phyloP scores from a whole-genome alignment of 2,329 filamentous ascomycete species.

The Stagonosporopsis cucurbitacearum region DNA sequence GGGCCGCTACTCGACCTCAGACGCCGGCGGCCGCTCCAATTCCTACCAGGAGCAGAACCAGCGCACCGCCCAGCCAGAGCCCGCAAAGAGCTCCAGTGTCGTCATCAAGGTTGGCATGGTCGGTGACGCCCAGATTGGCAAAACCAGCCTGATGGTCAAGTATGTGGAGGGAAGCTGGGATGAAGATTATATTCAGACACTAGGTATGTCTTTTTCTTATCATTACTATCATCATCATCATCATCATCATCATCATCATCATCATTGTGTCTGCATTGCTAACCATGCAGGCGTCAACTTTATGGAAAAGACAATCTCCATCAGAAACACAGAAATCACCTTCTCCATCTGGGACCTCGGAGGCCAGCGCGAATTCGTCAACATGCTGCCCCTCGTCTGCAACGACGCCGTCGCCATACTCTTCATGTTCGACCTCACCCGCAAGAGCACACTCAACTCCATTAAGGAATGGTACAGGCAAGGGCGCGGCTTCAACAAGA shows the following conservation, averaged over 20 bases:
- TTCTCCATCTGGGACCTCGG: conserved; percentile 99
- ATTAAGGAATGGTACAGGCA: conserved; percentile 99
- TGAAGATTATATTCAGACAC: conserved; percentile 98
- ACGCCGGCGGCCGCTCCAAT: conserved; percentile 44
- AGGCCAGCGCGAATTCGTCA: conserved; percentile 98
- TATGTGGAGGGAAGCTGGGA: conserved; percentile 99
- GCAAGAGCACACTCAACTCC: conserved; percentile 97
- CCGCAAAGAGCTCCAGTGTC: conserved; percentile 67
- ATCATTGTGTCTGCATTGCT: conserved; percentile 12
- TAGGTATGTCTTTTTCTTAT: conserved; percentile 63
- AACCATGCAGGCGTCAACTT: conserved; percentile 81
- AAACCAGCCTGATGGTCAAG: conserved; percentile 99
- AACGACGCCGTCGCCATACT: conserved; percentile 98
- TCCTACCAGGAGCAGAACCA: conserved; percentile 58
- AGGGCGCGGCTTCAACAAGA: conserved; percentile 98
- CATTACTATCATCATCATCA: conserved; percentile 22
- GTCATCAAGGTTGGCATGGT: conserved; percentile 99
- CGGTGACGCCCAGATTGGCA: conserved; percentile 97
- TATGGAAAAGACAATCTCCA: conserved; percentile 99
- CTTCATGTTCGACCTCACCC: conserved; percentile 99
- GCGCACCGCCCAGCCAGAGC: conserved; percentile 51
- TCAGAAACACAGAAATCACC: conserved; percentile 98
- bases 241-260: conserved; percentile 22
- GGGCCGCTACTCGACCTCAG: conserved; percentile 56
- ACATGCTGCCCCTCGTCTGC: conserved; percentile 99